Evolutionary conservation across 1,284 basidiomycete species (phyloP), one percentile per base, ranked within the genome.

Genomic region (Schizophyllum commune): DNA sequence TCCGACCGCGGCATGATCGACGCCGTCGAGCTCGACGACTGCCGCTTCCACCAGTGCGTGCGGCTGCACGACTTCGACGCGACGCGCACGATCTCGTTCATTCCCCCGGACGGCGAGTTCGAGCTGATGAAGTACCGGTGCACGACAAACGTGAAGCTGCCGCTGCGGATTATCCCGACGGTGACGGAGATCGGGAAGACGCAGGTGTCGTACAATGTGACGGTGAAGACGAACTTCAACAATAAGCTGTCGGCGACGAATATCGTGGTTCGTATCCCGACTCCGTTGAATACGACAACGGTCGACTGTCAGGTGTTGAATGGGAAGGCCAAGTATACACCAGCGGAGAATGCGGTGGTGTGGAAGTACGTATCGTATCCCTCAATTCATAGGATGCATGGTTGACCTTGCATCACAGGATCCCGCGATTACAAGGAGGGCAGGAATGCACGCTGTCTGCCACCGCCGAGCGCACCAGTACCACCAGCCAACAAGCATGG

Each of bases 111-210:
- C 70, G 97, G 97, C 52, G 97, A 99, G 73, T 99, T 99, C 70
- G 97, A 99, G 74, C 80, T 99, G 52, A 99, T 99, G 97, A 84
- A 88, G 91, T 99, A 99, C 72, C 92, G 97, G 21, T 90, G 94
- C 9, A 98, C 96, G 0, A 88, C 91, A 17, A 98, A 98, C 72
- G 91, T 99, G 70, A 97, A 98, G 73, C 79, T 99, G 5, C 97
- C 97, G 0, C 81, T 99, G 68, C 85, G 89, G 56, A 79, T 99
- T 9, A 91, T 97, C 61, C 89, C 96, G 0, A 96, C 94, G 11
- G 89, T 99, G 39, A 92, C 89, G 53, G 97, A 99, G 76, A 85
- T 96, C 52, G 92, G 92, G 27, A 98, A 95, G 64, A 84, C 88
- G 1, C 86, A 91, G 67, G 95, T 99, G 17, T 91, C 95, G 62